phyloP scores from a whole-genome alignment of 768 basidiomycete species.

The Suillus discolor region DNA sequence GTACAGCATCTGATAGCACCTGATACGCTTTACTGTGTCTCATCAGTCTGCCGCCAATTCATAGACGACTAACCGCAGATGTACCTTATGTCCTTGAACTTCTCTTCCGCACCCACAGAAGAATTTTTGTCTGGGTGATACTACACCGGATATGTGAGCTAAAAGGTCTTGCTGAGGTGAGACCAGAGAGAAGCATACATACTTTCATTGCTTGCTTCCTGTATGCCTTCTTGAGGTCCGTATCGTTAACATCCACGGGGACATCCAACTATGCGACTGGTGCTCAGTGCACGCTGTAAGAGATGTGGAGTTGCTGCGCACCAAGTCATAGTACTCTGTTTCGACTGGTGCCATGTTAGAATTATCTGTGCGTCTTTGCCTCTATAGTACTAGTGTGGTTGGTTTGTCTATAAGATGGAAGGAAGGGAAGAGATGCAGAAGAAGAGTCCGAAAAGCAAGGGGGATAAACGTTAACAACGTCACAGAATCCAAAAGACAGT shows the following conservation, averaged over 20 bases:
- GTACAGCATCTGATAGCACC: constrained; percentile 81
- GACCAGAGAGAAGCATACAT: constrained; percentile 21
- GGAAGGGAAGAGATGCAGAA: constrained; percentile 11
- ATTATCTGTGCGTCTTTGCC: constrained; percentile 4
- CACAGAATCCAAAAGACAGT: not conserved
- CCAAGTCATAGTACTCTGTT: constrained; percentile 87
- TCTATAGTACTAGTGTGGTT: constrained; percentile 12
- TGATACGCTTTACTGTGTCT: constrained; percentile 87
- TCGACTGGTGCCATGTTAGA: constrained; percentile 79
- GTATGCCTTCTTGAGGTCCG: constrained; percentile 91
- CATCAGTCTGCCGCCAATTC: constrained; percentile 13
- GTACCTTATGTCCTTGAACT: constrained; percentile 95
- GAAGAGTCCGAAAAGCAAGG: constrained; percentile 11
- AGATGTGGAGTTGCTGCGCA: constrained; percentile 35
- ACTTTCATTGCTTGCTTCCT: constrained; percentile 94
- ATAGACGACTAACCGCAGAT: constrained; percentile 16
- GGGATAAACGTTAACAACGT: constrained; percentile 4
- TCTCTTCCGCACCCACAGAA: constrained; percentile 90
- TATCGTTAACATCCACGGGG: constrained; percentile 71
- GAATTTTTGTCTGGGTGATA: constrained; percentile 97
- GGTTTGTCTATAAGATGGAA: constrained; percentile 3
- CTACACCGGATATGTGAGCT: constrained; percentile 37
- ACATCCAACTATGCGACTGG: constrained; percentile 61
- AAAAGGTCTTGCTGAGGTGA: not conserved
- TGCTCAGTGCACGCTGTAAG: constrained; percentile 1